phyloP scores from a whole-genome alignment of 305 asterid species.

The Nicotiana rustica region DNA sequence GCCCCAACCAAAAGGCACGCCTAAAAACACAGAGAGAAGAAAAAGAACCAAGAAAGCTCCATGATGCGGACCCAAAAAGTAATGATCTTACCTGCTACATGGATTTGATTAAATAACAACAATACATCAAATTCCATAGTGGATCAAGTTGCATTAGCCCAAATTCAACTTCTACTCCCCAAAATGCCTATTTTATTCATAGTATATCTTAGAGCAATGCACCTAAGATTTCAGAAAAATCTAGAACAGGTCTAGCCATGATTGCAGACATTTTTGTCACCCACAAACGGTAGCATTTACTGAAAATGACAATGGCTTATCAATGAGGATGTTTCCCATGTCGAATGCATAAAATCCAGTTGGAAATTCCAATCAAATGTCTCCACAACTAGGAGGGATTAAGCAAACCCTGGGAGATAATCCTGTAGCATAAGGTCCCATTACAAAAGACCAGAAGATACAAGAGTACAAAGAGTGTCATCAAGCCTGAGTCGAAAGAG shows the following conservation, averaged over 20 bases:
- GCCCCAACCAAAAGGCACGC: no score
- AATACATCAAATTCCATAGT: background rate
- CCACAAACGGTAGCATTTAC: background rate
- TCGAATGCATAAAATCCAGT: background rate
- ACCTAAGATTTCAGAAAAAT: background rate
- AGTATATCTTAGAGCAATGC: background rate
- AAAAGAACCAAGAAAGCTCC: no score
- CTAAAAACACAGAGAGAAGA: no score
- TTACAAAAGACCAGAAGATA: slow-evolving; percentile 5
- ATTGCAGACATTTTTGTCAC: background rate
- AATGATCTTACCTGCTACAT: background rate
- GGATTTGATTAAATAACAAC: background rate
- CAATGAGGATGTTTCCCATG: background rate
- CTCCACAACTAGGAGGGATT: background rate
- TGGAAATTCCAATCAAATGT: background rate
- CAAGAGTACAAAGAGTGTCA: background rate
- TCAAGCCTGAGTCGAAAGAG: background rate
- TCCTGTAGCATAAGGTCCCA: background rate
- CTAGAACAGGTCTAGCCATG: background rate
- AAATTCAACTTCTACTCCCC: background rate
- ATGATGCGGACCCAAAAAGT: no score
- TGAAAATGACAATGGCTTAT: background rate
- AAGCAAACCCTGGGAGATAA: background rate
- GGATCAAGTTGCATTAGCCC: background rate
- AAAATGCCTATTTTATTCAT: background rate